These are phyloP conservation scores for Candida boidinii DNA, from an alignment of 805 yeast species.

Conservation along the genomic window DNA sequence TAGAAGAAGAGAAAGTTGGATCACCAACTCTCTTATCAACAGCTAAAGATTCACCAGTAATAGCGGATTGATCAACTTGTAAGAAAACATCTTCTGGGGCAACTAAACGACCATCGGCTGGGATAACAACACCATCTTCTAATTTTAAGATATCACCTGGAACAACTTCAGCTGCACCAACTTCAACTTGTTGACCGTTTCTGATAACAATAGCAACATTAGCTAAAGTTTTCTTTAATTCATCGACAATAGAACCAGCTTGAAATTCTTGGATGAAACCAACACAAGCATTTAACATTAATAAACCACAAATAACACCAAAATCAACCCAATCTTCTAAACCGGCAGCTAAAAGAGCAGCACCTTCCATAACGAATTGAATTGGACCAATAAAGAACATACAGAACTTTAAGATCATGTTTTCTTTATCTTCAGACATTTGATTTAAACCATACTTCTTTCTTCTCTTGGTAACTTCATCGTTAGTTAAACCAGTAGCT, in stretches of 20 bases:
- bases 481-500: slow-evolving; percentile 62
- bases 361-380: slow-evolving; percentile 96
- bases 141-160: slow-evolving; percentile 92
- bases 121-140: slow-evolving; percentile 89
- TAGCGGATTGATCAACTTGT: slow-evolving; percentile 93
- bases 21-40: slow-evolving; percentile 90
- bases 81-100: slow-evolving; percentile 79
- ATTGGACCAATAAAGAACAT: slow-evolving; percentile 92
- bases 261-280: slow-evolving; percentile 97
- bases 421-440: slow-evolving; percentile 85
- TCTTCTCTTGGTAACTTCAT: slow-evolving; percentile 75
- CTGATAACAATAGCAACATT: slow-evolving; percentile 81
- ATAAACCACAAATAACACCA: slow-evolving; percentile 90
- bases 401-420: slow-evolving; percentile 67
- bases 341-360: slow-evolving; percentile 93
- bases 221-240: slow-evolving; percentile 90
- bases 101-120: slow-evolving; percentile 87
- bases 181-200: slow-evolving; percentile 68
- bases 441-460: slow-evolving; percentile 87
- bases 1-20: slow-evolving; percentile 82
- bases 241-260: slow-evolving; percentile 97
- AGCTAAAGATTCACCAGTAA: slow-evolving; percentile 96
- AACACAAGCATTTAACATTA: slow-evolving; percentile 80
- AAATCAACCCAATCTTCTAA: slow-evolving; percentile 97
- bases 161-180: slow-evolving; percentile 78